Evolutionary conservation across 2,329 filamentous ascomycete species (phyloP), one percentile per base, ranked within the genome.

Genomic region (Coniochaeta sp.): DNA sequence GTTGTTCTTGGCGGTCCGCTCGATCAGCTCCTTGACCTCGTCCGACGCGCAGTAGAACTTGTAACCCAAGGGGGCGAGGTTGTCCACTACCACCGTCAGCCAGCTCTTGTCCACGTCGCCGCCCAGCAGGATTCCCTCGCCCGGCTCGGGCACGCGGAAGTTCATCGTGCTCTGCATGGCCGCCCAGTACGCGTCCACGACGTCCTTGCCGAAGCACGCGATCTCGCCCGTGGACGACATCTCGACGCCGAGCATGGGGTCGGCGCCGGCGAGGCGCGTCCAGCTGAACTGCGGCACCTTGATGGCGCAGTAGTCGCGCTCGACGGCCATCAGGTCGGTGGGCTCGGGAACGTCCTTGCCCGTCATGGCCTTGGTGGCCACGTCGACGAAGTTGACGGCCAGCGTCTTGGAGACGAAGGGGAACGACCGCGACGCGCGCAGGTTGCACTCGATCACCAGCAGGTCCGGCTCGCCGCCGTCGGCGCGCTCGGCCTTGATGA

Each of bases 261-360:
- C 95, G 58, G 95, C 95, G 68, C 95, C 95, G 55, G 95, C 93
- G 61, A 99, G 87, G 81, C 95, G 91, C 63, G 95, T 98, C 95
- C 95, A 99, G 14, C 91, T 95, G 85, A 99, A 99, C 76, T 99
- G 95, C 26, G 95, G 93, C 57, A 99, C 95, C 83, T 99, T 99
- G 74, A 93, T 96, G 34, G 95, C 95, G 58, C 96, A 79, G 76
- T 97, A 98, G 76, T 96, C 87, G 65, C 93, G 89, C 82, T 96
- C 89, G 69, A 87, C 79, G 24, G 85, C 81, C 95, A 99, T 99
- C 63, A 95, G 86, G 70, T 99, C 93, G 47, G 85, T 85, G 34
- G 93, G 89, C 65, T 89, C 86, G 22, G 95, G 93, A 3, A 98
- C 89, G 60, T 93, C 81, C 72, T 89, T 87, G 72, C 89, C 91